Evolutionary conservation across 352 stramenopile species (phyloP).

Genomic region (Globisporangium lucens): DNA sequence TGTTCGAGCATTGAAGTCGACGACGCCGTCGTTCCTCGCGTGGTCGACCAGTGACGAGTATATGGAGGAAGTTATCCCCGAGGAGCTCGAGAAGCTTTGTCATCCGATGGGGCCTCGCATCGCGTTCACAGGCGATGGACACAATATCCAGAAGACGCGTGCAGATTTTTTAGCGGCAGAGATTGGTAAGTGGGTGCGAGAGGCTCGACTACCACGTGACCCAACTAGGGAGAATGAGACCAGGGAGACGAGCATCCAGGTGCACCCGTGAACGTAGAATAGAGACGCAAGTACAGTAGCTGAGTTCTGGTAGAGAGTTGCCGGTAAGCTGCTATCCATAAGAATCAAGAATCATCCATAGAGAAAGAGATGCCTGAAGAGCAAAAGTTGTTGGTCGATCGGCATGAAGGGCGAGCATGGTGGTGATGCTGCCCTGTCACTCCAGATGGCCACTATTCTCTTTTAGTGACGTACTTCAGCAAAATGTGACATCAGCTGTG

Average conservation of each 20-base stretch:
- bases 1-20: conserved; percentile 16
- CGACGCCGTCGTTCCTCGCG: conserved; percentile 35
- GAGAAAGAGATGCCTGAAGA: not conserved
- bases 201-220: conserved; percentile 12
- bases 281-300: not conserved
- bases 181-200: conserved; percentile 25
- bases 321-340: too few relatives aligned
- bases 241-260: not conserved
- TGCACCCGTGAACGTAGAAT: not conserved
- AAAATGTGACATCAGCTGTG: not conserved
- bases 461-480: too few relatives aligned
- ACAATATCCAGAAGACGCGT: conserved; percentile 66
- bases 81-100: conserved; percentile 30
- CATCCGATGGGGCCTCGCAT: conserved; percentile 29
- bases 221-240: not conserved
- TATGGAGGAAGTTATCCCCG: conserved; percentile 40
- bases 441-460: too few relatives aligned
- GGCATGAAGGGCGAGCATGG: too few relatives aligned
- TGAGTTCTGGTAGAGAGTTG: too few relatives aligned
- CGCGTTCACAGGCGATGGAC: conserved; percentile 35
- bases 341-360: not conserved
- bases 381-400: too few relatives aligned
- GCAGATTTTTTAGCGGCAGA: conserved; percentile 26
- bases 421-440: too few relatives aligned
- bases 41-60: conserved; percentile 49